Evolutionary conservation across 2,329 filamentous ascomycete species (phyloP).

Genomic region (Fusarium pilosicola): DNA sequence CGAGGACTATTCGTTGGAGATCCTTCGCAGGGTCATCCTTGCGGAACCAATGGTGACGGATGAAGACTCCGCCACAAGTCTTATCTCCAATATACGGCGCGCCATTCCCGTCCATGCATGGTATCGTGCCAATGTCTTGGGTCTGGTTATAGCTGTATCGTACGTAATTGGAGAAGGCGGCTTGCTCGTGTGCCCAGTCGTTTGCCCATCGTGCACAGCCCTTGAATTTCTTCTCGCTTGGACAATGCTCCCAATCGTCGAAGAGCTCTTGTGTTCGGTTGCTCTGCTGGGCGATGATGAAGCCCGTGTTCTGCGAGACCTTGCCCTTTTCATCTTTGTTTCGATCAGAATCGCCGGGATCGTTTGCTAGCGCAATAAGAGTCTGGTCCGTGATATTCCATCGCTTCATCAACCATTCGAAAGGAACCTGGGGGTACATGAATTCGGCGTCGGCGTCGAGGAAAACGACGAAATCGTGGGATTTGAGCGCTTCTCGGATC

Average conservation of each 20-base stretch:
- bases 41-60: slow-evolving; percentile 40
- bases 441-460: slow-evolving; percentile 58
- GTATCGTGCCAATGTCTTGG: slow-evolving; percentile 35
- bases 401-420: slow-evolving; percentile 59
- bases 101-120: slow-evolving; percentile 43
- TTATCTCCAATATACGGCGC: slow-evolving; percentile 36
- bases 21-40: slow-evolving; percentile 19
- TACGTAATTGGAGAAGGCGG: slow-evolving; percentile 40
- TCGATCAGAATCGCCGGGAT: slow-evolving; percentile 49
- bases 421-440: slow-evolving; percentile 53
- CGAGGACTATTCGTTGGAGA: background rate
- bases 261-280: slow-evolving; percentile 37
- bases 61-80: slow-evolving; percentile 38
- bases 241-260: slow-evolving; percentile 12
- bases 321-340: slow-evolving; percentile 49
- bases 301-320: slow-evolving; percentile 37
- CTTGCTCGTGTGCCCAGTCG: slow-evolving; percentile 45
- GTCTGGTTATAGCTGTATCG: slow-evolving; percentile 41
- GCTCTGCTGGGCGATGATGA: slow-evolving; percentile 36
- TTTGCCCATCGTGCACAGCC: slow-evolving; percentile 36
- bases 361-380: slow-evolving; percentile 56
- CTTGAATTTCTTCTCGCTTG: slow-evolving; percentile 1
- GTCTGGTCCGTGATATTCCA: slow-evolving; percentile 55
- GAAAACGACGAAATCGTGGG: slow-evolving; percentile 56
- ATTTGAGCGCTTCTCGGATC: slow-evolving; percentile 50